Evolutionary conservation across 352 stramenopile species (phyloP).

Genomic region (Thraustochytrium sp.): DNA sequence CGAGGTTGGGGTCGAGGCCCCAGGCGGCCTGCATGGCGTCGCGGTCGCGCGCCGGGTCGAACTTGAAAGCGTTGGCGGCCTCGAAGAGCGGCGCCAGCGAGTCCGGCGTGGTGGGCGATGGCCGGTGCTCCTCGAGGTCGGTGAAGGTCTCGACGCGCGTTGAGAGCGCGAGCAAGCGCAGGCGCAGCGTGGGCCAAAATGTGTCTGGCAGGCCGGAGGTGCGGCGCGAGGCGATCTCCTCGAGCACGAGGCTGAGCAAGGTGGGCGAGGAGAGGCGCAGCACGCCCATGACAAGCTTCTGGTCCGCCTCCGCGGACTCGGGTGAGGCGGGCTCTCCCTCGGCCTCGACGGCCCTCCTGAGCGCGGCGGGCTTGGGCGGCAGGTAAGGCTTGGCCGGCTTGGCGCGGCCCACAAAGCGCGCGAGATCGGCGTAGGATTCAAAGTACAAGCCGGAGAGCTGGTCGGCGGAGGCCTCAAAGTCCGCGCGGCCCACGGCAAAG

Average conservation of each 20-base stretch:
- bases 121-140: not conserved
- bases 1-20: not conserved
- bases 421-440: not conserved
- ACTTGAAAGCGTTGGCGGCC: not conserved
- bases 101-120: not conserved
- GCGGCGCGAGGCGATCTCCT: not conserved
- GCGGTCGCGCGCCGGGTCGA: not conserved
- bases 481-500: not conserved
- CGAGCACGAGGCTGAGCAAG: slow-evolving; percentile 13
- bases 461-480: not conserved
- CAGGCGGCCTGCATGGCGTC: slow-evolving; percentile 5
- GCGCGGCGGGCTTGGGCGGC: not conserved
- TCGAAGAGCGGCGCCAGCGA: not conserved
- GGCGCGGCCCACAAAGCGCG: not conserved
- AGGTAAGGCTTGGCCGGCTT: not conserved
- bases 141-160: not conserved
- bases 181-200: not conserved
- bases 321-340: no score
- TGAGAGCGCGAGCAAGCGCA: not conserved
- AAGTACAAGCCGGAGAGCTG: not conserved
- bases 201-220: not conserved
- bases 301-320: not conserved
- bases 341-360: no score
- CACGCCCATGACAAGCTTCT: not conserved
- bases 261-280: not conserved